These are phyloP conservation scores for Thyridium curvatum DNA, from an alignment of 2,329 filamentous ascomycete species.

Conservation along the genomic window DNA sequence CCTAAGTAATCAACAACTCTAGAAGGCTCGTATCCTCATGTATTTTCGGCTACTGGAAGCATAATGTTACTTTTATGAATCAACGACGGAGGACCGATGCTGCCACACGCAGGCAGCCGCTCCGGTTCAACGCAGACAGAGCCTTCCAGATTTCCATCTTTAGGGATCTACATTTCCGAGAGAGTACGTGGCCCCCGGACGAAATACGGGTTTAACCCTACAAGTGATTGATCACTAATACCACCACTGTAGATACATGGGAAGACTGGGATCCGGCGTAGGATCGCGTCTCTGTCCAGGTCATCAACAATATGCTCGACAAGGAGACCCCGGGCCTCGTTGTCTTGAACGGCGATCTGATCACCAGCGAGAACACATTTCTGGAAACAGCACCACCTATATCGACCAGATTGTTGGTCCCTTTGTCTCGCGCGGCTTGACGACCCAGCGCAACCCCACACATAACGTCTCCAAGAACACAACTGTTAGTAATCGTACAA, in stretches of 20 bases:
- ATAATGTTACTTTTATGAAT: no score
- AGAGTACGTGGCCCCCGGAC: conserved; percentile 43
- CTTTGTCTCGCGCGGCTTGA: conserved; percentile 33
- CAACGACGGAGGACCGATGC: no score
- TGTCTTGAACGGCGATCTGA: conserved; percentile 57
- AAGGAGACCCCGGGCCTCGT: conserved; percentile 35
- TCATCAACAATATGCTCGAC: conserved; percentile 27
- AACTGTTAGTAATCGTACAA: no score
- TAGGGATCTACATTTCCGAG: conserved; percentile 65
- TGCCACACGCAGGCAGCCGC: background rate
- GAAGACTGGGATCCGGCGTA: conserved; percentile 24
- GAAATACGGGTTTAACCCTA: no score
- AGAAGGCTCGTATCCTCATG: no score
- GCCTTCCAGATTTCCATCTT: conserved; percentile 55
- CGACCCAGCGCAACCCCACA: no score
- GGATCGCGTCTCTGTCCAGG: conserved; percentile 24
- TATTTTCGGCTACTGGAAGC: no score
- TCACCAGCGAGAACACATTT: conserved; percentile 51
- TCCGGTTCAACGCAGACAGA: conserved; percentile 32
- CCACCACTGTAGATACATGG: conserved; percentile 8
- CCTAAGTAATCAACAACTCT: no score
- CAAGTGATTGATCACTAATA: no score
- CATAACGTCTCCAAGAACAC: no score
- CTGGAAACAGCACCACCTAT: conserved; percentile 38
- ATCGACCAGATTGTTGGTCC: conserved; percentile 42